Evolutionary conservation across 495 filamentous ascomycete genomes (phyloP).

Genomic region (Penicillium flavigenum): DNA sequence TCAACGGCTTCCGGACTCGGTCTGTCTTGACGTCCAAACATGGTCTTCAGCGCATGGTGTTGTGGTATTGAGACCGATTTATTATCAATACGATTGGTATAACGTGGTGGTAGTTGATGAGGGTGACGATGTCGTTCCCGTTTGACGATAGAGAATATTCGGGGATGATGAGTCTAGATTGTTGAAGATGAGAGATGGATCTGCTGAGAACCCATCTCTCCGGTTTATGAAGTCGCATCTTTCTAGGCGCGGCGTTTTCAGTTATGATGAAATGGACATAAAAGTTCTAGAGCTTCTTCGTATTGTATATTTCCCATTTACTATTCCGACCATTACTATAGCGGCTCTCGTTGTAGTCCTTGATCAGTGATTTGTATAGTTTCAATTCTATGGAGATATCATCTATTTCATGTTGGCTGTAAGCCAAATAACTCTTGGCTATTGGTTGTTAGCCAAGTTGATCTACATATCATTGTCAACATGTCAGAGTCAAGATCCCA

Average conservation of each 20-base stretch:
- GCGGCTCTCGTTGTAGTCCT: no score
- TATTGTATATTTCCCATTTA: constrained; percentile 1
- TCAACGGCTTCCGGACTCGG: constrained; percentile 7
- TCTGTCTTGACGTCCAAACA: constrained; percentile 1
- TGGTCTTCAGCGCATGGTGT: background rate
- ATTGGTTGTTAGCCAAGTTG: no score
- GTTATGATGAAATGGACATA: constrained; percentile 45
- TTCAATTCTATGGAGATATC: no score
- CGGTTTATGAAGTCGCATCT: constrained; percentile 37
- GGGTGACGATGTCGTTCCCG: background rate
- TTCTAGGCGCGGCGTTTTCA: constrained; percentile 33
- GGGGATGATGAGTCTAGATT: constrained; percentile 17
- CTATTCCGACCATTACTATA: background rate
- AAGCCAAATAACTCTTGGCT: no score
- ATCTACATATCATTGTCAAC: no score
- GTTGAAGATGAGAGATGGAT: constrained; percentile 18
- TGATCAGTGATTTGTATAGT: no score
- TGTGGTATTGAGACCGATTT: background rate
- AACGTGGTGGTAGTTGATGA: background rate
- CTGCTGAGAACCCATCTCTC: constrained; percentile 14
- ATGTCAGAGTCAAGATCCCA: no score
- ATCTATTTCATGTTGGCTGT: no score
- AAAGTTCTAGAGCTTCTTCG: constrained; percentile 26
- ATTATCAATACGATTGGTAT: constrained; percentile 2
- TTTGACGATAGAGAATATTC: constrained; percentile 6